These are phyloP conservation scores for Hypomyces perniciosus DNA, from an alignment of 2,329 filamentous ascomycete genomes.

Conservation along the genomic window DNA sequence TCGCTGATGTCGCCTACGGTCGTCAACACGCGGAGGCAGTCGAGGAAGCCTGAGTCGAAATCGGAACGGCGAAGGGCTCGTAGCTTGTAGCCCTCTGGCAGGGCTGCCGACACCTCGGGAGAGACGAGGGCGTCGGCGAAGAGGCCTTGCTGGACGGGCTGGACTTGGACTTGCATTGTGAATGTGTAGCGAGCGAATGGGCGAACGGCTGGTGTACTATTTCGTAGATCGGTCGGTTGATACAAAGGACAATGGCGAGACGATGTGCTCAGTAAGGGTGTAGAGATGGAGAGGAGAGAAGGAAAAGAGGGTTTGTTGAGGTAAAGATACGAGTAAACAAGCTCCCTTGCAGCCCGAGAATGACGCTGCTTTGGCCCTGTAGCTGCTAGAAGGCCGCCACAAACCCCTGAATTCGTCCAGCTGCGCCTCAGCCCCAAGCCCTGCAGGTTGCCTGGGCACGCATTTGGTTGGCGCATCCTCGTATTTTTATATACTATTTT, in stretches of 20 bases:
- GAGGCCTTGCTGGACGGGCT: conserved; percentile 47
- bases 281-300: too few relatives aligned
- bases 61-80: conserved; percentile 75
- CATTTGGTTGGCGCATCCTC: too few relatives aligned
- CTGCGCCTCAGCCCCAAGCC: too few relatives aligned
- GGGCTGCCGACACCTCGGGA: conserved; percentile 60
- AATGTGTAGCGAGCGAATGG: conserved; percentile 2
- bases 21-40: conserved; percentile 85
- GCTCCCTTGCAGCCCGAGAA: too few relatives aligned
- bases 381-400: too few relatives aligned
- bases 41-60: conserved; percentile 77
- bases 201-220: not conserved
- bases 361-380: too few relatives aligned
- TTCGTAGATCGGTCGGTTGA: too few relatives aligned
- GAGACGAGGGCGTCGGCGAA: conserved; percentile 76
- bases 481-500: not conserved
- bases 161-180: conserved; percentile 4
- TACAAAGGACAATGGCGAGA: too few relatives aligned
- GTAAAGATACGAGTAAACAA: too few relatives aligned
- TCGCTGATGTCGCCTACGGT: conserved; percentile 82
- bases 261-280: not conserved
- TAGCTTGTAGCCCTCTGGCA: conserved; percentile 77
- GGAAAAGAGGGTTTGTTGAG: too few relatives aligned
- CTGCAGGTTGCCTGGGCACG: too few relatives aligned
- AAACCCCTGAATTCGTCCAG: too few relatives aligned